Evolutionary conservation across 176 grass and related monocot genomes (phyloP), one percentile per base, ranked within the genome.

Genomic region (Alloteropsis semialata): DNA sequence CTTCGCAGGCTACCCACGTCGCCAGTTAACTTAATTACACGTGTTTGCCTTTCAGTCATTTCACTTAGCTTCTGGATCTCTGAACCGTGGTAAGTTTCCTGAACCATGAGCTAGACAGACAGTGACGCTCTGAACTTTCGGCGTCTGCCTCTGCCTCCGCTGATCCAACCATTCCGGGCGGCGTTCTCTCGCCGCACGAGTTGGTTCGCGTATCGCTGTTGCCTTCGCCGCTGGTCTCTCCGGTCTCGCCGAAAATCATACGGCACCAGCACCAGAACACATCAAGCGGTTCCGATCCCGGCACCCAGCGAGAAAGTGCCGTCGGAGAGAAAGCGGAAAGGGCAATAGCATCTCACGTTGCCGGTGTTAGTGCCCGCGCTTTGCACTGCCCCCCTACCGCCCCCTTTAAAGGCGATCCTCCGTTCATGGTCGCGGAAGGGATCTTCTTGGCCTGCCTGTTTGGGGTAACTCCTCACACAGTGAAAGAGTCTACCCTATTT

Each of bases 161-260:
- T 70, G 45, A 49, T 77, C 24, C 49, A 61, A 36, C 33, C 5
- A 46, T 45, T 61, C 24, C 53, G n/a, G 63, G 82, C 72, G 30
- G 24, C 76, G 5, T 56, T 55, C 3, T 12, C 43, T 45, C 27
- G 65, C 29, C n/a, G n/a, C n/a, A n/a, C 18, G 22, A n/a, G 82
- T 85, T 62, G 12, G 88, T 28, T 86, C 64, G 36, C 2, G 27
- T 1, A 37, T 82, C 88, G 72, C 5, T 85, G 77, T 70, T 81
- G 58, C 60, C 29, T 42, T 74, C 1, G n/a, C 39, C n/a, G 44
- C 30, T 48, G 24, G 57, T 6, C 15, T 66, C 41, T 72, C 54
- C 10, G 48, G 80, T 72, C 13, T 43, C 27, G 22, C 14, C 55
- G 67, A 81, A 63, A 85, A 70, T 22, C 29, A 85, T 55, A 76